Evolutionary conservation across 1,139 yeast species (phyloP), one percentile per base, ranked within the genome.

Genomic region (Arxiozyma bovina): DNA sequence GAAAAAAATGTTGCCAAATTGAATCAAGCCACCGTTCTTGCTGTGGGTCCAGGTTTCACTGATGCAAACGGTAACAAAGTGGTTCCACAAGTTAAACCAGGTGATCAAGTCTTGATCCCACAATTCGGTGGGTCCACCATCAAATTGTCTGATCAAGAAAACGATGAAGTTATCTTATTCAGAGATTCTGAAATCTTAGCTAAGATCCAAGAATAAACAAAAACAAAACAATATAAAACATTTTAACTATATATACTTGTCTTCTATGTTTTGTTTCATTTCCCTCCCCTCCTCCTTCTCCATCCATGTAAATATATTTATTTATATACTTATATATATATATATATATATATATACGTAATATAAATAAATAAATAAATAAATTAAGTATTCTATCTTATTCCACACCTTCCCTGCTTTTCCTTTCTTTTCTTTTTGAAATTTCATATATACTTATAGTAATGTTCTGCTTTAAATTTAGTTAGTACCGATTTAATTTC

Each of bases 121-220:
- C 82, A 86, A 59, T 88, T 83, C 64, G 96, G 86, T 59, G 99
- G 99, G 56, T 83, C 90, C 62, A 77, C 90, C 61, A 80, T 93
- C 73, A 89, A 86, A 76, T 80, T 93, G 66, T 57, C 59, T 50
- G 54, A 45, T 30, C 41, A 34, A 30, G 53, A 46, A 18, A 96
- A 89, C 57, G 82, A 78, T 53, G 93, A 86, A 70, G 86, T 77
- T 69, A 77, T 85, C 63, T 76, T 86, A 67, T 83, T 80, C 81
- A 85, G 96, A 70, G 98, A 93, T 75, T 78, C 87, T 69, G 98
- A 93, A 74, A 87, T 93, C 72, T 81, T 93, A 69, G 98, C 98
- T 68, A 91, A 88, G 79, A 82, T 93, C 64, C 80, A 79, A 59
- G 79, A 78, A 48, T 54, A 48, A 41, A 49, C 30, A 8, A 48